Evolutionary conservation across 2,329 filamentous ascomycete genomes (phyloP).

Genomic region (Orbilia javanica): DNA sequence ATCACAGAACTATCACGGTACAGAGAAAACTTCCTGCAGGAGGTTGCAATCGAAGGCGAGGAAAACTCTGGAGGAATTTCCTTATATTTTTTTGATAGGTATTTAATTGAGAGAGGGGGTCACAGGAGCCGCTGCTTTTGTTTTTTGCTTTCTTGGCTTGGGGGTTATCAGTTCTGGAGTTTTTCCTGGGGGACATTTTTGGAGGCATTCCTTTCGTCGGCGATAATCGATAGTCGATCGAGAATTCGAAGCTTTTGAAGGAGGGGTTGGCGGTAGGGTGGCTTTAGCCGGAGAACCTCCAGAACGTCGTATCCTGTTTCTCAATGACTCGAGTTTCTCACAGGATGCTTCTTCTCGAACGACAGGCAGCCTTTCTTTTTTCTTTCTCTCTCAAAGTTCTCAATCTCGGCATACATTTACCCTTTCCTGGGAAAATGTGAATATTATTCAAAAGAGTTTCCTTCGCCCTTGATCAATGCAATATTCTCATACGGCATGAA

Average conservation of each 20-base stretch:
- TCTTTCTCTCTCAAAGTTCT: neutral
- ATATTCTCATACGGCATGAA: too few relatives aligned
- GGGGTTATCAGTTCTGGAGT: neutral
- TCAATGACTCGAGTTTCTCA: conserved; percentile 14
- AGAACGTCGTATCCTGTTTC: conserved; percentile 19
- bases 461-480: neutral
- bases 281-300: neutral
- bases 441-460: neutral
- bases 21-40: neutral
- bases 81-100: neutral
- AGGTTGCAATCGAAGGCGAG: neutral
- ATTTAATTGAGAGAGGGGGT: conserved; percentile 13
- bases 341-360: neutral
- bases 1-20: conserved; percentile 55
- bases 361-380: neutral
- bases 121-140: conserved; percentile 17
- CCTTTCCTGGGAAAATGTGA: neutral
- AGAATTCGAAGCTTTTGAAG: neutral
- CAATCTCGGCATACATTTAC: neutral
- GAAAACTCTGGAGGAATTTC: neutral
- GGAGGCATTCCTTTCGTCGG: conserved; percentile 19
- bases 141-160: conserved; percentile 36
- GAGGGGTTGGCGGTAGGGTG: neutral
- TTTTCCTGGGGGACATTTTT: neutral
- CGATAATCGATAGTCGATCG: neutral